phyloP scores from a whole-genome alignment of 1,284 basidiomycete genomes.

The Moesziomyces sp. region DNA sequence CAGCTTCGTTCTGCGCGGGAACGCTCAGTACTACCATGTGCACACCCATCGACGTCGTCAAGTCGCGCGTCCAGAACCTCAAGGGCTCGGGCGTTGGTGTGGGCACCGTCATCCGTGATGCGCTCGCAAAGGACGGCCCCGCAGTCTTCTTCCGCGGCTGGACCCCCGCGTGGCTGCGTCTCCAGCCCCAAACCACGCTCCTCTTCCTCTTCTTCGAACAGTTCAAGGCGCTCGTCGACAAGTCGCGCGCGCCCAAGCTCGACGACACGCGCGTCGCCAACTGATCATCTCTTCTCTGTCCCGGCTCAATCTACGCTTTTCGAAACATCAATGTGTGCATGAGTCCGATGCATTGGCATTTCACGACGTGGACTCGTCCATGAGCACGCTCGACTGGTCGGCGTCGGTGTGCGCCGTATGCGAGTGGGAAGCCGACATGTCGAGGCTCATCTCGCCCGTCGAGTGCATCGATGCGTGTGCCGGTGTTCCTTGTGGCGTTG shows the following conservation, averaged over 20 bases:
- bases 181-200: constrained; percentile 65
- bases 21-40: constrained; percentile 71
- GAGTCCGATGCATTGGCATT: too few species aligned
- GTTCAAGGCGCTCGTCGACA: constrained; percentile 59
- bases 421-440: constrained; percentile 8
- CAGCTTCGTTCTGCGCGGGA: constrained; percentile 66
- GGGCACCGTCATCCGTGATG: constrained; percentile 42
- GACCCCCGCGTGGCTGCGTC: constrained; percentile 71
- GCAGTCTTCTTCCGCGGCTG: constrained; percentile 72
- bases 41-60: constrained; percentile 59
- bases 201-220: constrained; percentile 64
- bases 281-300: constrained; percentile 7
- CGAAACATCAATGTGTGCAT: too few species aligned
- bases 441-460: constrained; percentile 42
- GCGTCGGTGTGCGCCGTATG: constrained; percentile 1
- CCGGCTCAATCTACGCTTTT: too few species aligned
- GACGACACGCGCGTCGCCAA: constrained; percentile 21
- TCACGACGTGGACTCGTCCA: constrained; percentile 40
- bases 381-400: constrained; percentile 31
- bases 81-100: constrained; percentile 46
- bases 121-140: constrained; percentile 68
- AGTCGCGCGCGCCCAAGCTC: constrained; percentile 12
- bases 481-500: neutral
- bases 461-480: constrained; percentile 9
- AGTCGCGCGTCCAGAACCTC: constrained; percentile 65